A percentile compares a stretch with the other conserved stretches of the same genome.
These are phyloP conservation scores for Pyricularia sp. DNA, from an alignment of 2,329 filamentous ascomycete species.

Conservation along the genomic window DNA sequence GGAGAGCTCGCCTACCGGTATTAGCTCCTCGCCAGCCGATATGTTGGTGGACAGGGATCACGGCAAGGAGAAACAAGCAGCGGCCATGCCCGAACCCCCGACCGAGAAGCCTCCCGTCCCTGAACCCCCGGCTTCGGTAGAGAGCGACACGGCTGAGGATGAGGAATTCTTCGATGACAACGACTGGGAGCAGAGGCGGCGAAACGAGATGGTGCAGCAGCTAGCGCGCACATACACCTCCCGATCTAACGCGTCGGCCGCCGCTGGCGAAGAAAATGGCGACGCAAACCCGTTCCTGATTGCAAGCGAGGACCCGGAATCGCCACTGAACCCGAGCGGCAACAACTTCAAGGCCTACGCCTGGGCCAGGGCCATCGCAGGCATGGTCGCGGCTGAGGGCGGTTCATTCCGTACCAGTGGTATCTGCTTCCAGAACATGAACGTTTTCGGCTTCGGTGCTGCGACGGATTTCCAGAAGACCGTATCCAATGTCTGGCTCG, in stretches of 20 bases:
- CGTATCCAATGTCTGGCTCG: constrained; percentile 52
- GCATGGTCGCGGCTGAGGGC: constrained; percentile 41
- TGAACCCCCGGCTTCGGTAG: constrained; percentile 11
- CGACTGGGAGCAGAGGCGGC: constrained; percentile 37
- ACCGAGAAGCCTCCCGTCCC: neutral
- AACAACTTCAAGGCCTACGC: constrained; percentile 39
- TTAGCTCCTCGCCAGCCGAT: constrained; percentile 9
- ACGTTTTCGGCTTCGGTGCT: constrained; percentile 57
- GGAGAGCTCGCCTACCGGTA: neutral
- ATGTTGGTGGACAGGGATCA: constrained; percentile 12
- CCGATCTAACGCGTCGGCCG: constrained; percentile 24
- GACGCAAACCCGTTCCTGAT: constrained; percentile 37
- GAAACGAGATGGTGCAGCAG: constrained; percentile 43
- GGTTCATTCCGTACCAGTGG: constrained; percentile 51
- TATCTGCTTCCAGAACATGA: constrained; percentile 58
- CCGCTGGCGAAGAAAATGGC: constrained; percentile 17
- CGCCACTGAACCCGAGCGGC: constrained; percentile 37
- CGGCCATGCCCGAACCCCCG: constrained; percentile 5
- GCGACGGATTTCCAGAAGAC: constrained; percentile 64
- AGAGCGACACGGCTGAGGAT: constrained; percentile 19
- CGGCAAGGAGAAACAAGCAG: constrained; percentile 9
- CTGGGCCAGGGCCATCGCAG: constrained; percentile 53
- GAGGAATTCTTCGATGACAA: constrained; percentile 22
- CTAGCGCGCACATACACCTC: constrained; percentile 46
- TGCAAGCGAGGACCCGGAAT: constrained; percentile 24